phyloP scores from a whole-genome alignment of 2,329 filamentous ascomycete species.

The Fusarium tupiense region DNA sequence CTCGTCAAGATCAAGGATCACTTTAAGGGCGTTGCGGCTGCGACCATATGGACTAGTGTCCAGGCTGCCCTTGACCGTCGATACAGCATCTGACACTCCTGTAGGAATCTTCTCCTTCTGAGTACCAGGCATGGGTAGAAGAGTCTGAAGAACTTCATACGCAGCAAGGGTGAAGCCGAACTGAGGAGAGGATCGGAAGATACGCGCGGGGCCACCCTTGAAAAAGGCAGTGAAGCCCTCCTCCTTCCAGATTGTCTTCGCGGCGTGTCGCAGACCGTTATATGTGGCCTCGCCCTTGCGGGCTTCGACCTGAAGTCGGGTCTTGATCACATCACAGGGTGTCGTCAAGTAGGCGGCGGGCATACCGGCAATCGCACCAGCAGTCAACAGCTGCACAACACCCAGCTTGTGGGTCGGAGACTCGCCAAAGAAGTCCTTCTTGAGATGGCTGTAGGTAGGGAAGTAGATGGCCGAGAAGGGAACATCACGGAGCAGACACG shows the following conservation, averaged over 20 bases:
- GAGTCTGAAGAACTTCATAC: conserved; percentile 88
- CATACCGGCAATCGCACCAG: conserved; percentile 94
- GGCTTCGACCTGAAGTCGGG: conserved; percentile 94
- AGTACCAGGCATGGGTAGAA: conserved; percentile 77
- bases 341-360: conserved; percentile 94
- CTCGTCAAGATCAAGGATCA: conserved; percentile 93
- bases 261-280: conserved; percentile 86
- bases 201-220: conserved; percentile 96
- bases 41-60: conserved; percentile 62
- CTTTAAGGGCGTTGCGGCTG: conserved; percentile 92
- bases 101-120: conserved; percentile 63
- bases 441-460: conserved; percentile 94
- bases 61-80: conserved; percentile 50
- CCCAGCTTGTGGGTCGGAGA: conserved; percentile 86
- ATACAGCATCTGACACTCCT: conserved; percentile 70
- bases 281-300: conserved; percentile 93
- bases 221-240: conserved; percentile 98
- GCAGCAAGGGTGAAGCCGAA: conserved; percentile 97
- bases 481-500: conserved; percentile 93
- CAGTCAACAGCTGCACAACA: conserved; percentile 88
- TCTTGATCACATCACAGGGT: conserved; percentile 99
- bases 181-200: conserved; percentile 93
- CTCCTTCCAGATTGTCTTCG: conserved; percentile 83
- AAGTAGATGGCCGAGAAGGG: conserved; percentile 99
- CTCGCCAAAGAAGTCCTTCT: conserved; percentile 94